phyloP scores from a whole-genome alignment of 2,329 filamentous ascomycete genomes.

The Rhynchosporium agropyri region DNA sequence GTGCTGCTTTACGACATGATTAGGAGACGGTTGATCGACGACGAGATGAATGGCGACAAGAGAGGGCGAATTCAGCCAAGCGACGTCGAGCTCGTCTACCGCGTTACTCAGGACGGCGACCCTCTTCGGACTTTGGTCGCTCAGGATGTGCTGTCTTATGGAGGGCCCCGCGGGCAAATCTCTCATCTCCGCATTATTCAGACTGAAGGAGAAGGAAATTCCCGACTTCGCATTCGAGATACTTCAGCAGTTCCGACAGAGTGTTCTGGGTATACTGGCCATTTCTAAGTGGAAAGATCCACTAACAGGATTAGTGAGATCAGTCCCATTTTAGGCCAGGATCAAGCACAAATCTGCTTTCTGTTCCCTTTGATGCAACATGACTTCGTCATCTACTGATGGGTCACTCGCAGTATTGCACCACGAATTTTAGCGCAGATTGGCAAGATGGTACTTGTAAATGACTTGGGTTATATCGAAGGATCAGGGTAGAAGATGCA shows the following conservation, averaged over 20 bases:
- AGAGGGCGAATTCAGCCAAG: background rate
- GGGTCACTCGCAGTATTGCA: too few relatives aligned
- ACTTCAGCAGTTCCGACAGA: constrained; percentile 14
- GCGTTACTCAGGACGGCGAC: constrained; percentile 14
- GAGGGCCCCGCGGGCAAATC: background rate
- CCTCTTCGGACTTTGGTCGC: constrained; percentile 16
- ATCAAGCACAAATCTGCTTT: background rate
- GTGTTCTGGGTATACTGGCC: background rate
- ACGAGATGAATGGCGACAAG: background rate
- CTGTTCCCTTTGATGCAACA: too few relatives aligned
- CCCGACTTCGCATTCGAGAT: constrained; percentile 24
- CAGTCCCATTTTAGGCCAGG: background rate
- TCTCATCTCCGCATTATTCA: background rate
- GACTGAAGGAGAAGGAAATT: constrained; percentile 14
- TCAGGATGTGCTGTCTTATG: constrained; percentile 9
- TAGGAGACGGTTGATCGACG: too few relatives aligned
- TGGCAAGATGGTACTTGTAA: constrained; percentile 13
- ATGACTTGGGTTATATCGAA: constrained; percentile 15
- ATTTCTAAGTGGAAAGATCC: constrained; percentile 11
- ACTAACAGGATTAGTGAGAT: background rate
- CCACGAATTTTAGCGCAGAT: background rate
- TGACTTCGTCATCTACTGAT: too few relatives aligned
- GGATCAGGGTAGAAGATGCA: constrained; percentile 17
- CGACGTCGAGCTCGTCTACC: constrained; percentile 21
- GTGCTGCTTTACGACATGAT: background rate